Evolutionary conservation across 805 yeast species (phyloP).

Genomic region (Pichia sporocuriosa): DNA sequence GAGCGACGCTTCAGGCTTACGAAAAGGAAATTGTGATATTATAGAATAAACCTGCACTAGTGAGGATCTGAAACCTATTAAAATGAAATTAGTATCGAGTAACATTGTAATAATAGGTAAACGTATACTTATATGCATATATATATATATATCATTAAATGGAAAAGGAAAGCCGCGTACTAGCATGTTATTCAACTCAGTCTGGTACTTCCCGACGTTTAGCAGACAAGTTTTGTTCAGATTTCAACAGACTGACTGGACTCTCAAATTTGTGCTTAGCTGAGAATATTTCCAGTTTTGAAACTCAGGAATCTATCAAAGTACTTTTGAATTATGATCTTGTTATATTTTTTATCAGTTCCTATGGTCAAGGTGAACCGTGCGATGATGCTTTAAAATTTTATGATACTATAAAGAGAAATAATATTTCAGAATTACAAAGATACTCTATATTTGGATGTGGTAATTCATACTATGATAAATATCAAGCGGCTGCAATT

Average conservation of each 20-base stretch:
- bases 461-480: slow-evolving; percentile 88
- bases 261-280: not conserved
- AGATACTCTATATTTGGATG: slow-evolving; percentile 75
- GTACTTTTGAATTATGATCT: slow-evolving; percentile 3
- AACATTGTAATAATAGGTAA: too few relatives aligned
- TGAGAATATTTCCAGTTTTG: not conserved
- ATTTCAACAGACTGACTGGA: slow-evolving; percentile 20
- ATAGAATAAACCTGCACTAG: too few relatives aligned
- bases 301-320: not conserved
- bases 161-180: slow-evolving; percentile 8
- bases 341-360: slow-evolving; percentile 63
- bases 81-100: too few relatives aligned
- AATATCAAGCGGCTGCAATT: slow-evolving; percentile 72
- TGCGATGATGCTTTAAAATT: slow-evolving; percentile 81
- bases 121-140: too few relatives aligned
- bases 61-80: too few relatives aligned
- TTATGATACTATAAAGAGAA: slow-evolving; percentile 33
- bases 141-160: not conserved
- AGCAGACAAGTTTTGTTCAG: slow-evolving; percentile 32
- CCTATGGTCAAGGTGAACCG: slow-evolving; percentile 97
- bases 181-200: slow-evolving; percentile 81
- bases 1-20: too few relatives aligned
- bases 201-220: slow-evolving; percentile 94
- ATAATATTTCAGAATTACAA: slow-evolving; percentile 35
- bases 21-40: too few relatives aligned